Evolutionary conservation across 2,329 filamentous ascomycete genomes (phyloP), one percentile per base, ranked within the genome.

Genomic region (Ampelomyces quisqualis): DNA sequence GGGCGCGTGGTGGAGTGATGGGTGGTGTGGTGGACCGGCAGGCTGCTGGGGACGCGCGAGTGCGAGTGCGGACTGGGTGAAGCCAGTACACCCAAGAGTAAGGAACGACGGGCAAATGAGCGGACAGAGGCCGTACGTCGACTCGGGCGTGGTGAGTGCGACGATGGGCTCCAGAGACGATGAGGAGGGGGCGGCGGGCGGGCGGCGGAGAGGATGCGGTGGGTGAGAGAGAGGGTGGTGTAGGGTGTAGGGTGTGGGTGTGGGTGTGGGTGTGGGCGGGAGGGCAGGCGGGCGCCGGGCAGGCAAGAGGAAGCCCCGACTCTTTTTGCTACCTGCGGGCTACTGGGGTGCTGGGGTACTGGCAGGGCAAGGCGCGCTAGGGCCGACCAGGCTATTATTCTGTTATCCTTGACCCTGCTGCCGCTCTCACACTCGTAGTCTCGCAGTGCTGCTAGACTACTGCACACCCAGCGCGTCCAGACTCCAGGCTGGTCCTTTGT

Each of bases 21-120:
- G 17, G 40, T 54, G 49, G 30, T n/a, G 5, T 28, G 26, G 26
- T 14, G 7, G 13, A 10, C 21, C 10, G 21, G 6, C 10, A 23
- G 26, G 26, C 26, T 11, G 5, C n/a, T 14, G 26, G 15, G 26
- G 26, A 28, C n/a, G 13, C 10, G 26, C n/a, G 7, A 8, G n/a
- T 11, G 26, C 26, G 26, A 6, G 26, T 14, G 15, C n/a, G 55
- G 53, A 42, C 32, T 28, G 49, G 47, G 60, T 60, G 60, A 55
- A 63, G 58, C 62, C 62, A 64, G 62, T 62, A 64, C 63, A 65
- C 58, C 58, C 61, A 53, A 51, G 53, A 63, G 60, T 60, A 66
- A 65, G 62, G 62, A 67, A 63, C 61, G 62, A 64, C 58, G 43
- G 48, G 33, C 34, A 60, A 68, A 67, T 49, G 64, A 68, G 55